Evolutionary conservation across 2,329 filamentous ascomycete genomes (phyloP).

Genomic region (Penicillium hesseltinei): DNA sequence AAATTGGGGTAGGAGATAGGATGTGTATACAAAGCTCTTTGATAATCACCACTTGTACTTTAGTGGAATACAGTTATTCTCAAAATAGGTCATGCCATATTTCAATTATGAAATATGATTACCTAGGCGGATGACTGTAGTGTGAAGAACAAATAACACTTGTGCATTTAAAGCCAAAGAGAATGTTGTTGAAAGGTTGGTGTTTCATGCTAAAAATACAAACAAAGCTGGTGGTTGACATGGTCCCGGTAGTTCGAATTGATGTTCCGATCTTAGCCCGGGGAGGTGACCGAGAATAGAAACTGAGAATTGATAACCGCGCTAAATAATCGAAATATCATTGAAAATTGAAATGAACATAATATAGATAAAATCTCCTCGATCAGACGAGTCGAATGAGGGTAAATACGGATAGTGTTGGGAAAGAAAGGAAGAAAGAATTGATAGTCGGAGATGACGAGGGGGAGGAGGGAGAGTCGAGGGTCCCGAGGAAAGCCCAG

Average conservation of each 20-base stretch:
- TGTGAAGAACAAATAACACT: not conserved
- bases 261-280: conserved; percentile 8
- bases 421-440: conserved; percentile 11
- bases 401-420: conserved; percentile 59
- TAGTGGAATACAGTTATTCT: not conserved
- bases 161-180: not conserved
- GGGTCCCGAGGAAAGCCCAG: conserved; percentile 25
- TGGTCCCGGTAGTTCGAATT: not conserved
- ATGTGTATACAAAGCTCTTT: not conserved
- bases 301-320: conserved; percentile 20
- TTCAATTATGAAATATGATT: not conserved
- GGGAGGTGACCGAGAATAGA: conserved; percentile 2
- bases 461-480: conserved; percentile 35
- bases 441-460: conserved; percentile 30
- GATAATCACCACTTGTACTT: not conserved
- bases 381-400: conserved; percentile 58
- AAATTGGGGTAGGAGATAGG: not conserved
- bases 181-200: not conserved
- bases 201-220: conserved; percentile 4
- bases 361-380: conserved; percentile 35
- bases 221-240: conserved; percentile 13
- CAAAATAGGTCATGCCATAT: not conserved
- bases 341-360: conserved; percentile 1
- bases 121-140: not conserved
- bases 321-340: not conserved